These are phyloP conservation scores for Rutstroemia sp. DNA, from an alignment of 2,329 filamentous ascomycete genomes.

Conservation along the genomic window DNA sequence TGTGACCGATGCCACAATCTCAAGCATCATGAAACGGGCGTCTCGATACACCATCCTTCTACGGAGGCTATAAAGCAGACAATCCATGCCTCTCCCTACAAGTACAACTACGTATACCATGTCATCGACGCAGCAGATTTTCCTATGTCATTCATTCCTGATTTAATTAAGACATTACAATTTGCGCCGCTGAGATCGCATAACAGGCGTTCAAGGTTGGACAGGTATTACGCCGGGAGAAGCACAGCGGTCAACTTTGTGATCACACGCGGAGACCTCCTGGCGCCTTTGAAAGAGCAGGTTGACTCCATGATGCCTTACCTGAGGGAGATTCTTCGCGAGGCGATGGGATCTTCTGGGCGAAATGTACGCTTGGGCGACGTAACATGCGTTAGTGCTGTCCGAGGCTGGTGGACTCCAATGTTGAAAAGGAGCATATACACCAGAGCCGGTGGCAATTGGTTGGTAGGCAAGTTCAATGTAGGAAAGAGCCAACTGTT, in stretches of 20 bases:
- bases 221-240: conserved; percentile 58
- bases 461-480: conserved; percentile 98
- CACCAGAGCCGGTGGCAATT: conserved; percentile 74
- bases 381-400: conserved; percentile 77
- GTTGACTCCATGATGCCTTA: conserved; percentile 85
- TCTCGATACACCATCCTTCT: conserved; percentile 71
- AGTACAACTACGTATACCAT: conserved; percentile 92
- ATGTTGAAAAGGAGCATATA: conserved; percentile 81
- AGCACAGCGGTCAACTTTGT: conserved; percentile 81
- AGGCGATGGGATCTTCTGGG: conserved; percentile 62
- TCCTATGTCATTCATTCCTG: conserved; percentile 82
- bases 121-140: conserved; percentile 94
- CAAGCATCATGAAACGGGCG: conserved; percentile 63
- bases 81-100: conserved; percentile 80
- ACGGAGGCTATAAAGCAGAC: conserved; percentile 76
- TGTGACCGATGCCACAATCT: conserved; percentile 87
- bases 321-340: conserved; percentile 66
- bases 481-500: conserved; percentile 95
- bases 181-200: conserved; percentile 68
- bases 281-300: conserved; percentile 76
- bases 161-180: conserved; percentile 62
- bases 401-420: conserved; percentile 84
- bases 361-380: conserved; percentile 78
- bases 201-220: conserved; percentile 68
- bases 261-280: conserved; percentile 78